These are phyloP conservation scores for Pelagophyceae sp. DNA, from an alignment of 352 stramenopile species.

Conservation along the genomic window DNA sequence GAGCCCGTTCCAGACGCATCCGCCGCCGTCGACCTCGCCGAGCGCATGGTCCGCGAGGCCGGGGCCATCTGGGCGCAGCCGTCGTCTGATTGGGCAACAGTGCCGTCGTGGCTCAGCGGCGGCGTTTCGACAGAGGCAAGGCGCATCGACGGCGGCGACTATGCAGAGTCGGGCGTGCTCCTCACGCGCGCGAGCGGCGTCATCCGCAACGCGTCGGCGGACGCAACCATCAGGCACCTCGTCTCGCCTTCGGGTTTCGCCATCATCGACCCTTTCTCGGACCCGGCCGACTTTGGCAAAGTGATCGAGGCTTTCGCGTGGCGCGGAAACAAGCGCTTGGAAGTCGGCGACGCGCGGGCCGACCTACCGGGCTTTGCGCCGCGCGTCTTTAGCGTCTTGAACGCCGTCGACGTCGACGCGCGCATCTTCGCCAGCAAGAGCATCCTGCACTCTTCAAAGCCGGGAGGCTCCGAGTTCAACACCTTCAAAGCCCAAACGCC, in stretches of 20 bases:
- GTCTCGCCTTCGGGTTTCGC: background rate
- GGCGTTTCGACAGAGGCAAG: too few relatives aligned
- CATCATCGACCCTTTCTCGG: background rate
- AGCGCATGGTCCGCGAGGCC: too few relatives aligned
- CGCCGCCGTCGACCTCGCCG: too few relatives aligned
- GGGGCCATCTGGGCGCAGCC: too few relatives aligned
- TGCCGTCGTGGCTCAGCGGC: too few relatives aligned
- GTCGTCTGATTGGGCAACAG: too few relatives aligned
- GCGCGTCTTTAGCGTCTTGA: background rate
- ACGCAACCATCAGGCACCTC: background rate
- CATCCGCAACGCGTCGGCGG: background rate
- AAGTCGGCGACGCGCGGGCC: background rate
- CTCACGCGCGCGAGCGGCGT: background rate
- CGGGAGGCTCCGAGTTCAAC: background rate
- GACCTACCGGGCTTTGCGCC: background rate
- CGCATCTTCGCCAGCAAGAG: background rate
- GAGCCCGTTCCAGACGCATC: too few relatives aligned
- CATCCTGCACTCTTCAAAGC: background rate
- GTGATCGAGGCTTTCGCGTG: background rate
- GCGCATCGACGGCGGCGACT: background rate
- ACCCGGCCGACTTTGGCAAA: background rate
- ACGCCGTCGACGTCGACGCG: background rate
- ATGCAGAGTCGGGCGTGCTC: background rate
- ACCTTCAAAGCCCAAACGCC: background rate
- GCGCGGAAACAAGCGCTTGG: background rate